Conservation (phyloP, 176 grass and related monocot species). For the Cenchrus americanus region DNA sequence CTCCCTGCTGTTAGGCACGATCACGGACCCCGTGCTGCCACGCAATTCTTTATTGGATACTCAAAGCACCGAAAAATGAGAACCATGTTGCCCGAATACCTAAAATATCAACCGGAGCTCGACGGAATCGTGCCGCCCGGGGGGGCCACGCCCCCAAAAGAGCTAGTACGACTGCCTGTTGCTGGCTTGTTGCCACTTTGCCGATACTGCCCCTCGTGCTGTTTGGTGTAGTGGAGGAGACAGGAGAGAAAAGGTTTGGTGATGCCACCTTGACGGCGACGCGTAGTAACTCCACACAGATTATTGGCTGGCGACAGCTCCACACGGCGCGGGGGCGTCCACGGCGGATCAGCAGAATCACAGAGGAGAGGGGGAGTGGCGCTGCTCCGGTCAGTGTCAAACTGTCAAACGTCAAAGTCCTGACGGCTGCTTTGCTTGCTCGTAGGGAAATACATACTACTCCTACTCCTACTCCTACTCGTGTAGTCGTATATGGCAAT, state of each 20-base stretch:
- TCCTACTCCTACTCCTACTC: too few species aligned
- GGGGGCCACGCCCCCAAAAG: constrained; percentile 10
- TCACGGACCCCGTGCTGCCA: background rate
- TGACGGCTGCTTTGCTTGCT: background rate
- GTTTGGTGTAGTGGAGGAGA: too few species aligned
- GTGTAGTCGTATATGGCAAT: too few species aligned
- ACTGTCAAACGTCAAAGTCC: background rate
- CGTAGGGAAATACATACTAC: too few species aligned
- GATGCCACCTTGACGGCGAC: constrained; percentile 1
- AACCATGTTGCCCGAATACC: constrained; percentile 41
- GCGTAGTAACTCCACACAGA: constrained; percentile 31
- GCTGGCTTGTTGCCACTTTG: background rate
- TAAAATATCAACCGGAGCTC: background rate
- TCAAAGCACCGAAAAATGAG: constrained; percentile 28
- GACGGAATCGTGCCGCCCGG: background rate
- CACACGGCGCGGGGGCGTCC: constrained; percentile 7
- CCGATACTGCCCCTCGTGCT: background rate
- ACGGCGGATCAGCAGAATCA: background rate
- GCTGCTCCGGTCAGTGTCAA: constrained; percentile 20
- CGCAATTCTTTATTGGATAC: constrained; percentile 12
- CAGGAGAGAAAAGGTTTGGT: too few species aligned
- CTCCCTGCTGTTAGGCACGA: background rate
- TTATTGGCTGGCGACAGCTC: constrained; percentile 39
- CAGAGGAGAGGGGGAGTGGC: background rate
- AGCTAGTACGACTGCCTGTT: too few species aligned